Evolutionary conservation across 2,329 filamentous ascomycete species (phyloP).

Genomic region (Venturiaceae sp.): DNA sequence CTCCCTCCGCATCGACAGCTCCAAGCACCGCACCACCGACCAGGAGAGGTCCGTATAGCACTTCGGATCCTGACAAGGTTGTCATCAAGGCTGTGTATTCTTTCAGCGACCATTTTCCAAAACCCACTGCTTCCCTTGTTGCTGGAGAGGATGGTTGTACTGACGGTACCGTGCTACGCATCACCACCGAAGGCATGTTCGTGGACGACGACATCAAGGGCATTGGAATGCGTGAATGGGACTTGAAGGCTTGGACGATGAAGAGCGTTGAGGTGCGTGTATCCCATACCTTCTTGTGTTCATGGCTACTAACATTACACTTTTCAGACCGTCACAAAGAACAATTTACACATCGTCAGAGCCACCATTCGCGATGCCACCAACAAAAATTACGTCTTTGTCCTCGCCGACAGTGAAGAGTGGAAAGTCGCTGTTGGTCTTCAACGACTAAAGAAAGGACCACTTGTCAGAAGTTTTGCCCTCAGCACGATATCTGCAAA

Average conservation of each 20-base stretch:
- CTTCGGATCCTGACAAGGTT: conserved; percentile 90
- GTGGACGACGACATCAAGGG: conserved; percentile 91
- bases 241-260: conserved; percentile 95
- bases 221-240: conserved; percentile 95
- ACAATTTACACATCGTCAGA: conserved; percentile 43
- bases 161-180: conserved; percentile 82
- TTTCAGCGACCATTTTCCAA: conserved; percentile 82
- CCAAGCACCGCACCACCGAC: conserved; percentile 79
- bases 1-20: conserved; percentile 72
- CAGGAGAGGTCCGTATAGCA: conserved; percentile 68
- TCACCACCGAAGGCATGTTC: conserved; percentile 90
- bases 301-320: background rate
- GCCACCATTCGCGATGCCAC: conserved; percentile 50
- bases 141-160: conserved; percentile 79
- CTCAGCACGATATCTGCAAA: background rate
- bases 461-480: conserved; percentile 37
- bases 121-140: conserved; percentile 79
- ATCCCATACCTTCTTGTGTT: background rate
- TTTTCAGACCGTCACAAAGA: background rate
- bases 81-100: conserved; percentile 87
- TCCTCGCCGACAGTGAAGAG: conserved; percentile 47
- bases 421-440: conserved; percentile 55
- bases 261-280: conserved; percentile 80
- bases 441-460: conserved; percentile 44
- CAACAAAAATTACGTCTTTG: conserved; percentile 52